These are phyloP conservation scores for Fistulifera pelliculosa DNA, from an alignment of 108 stramenopile genomes.

Conservation along the genomic window DNA sequence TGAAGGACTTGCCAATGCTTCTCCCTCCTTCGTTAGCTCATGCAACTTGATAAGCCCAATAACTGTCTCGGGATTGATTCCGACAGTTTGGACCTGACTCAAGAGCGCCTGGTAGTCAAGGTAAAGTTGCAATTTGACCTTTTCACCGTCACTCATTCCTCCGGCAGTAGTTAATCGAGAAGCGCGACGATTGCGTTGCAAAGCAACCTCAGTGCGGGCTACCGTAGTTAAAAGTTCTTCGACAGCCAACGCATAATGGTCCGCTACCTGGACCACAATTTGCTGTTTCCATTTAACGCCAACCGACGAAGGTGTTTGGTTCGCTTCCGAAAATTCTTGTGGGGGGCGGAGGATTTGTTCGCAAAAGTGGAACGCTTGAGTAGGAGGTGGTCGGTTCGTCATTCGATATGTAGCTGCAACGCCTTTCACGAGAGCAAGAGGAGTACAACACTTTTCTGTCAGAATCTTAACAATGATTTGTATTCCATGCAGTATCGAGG, in stretches of 20 bases:
- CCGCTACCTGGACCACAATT: constrained; percentile 46
- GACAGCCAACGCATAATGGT: constrained; percentile 59
- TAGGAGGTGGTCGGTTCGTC: constrained; percentile 85
- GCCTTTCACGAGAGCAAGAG: constrained; percentile 79
- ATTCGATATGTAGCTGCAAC: constrained; percentile 88
- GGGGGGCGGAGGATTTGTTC: constrained; percentile 65
- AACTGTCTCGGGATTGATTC: constrained; percentile 40
- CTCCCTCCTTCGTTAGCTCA: constrained; percentile 53
- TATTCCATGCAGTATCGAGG: constrained; percentile 65
- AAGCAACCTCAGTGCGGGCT: constrained; percentile 72
- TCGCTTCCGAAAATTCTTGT: constrained; percentile 56
- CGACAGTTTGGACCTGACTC: constrained; percentile 40
- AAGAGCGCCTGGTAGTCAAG: constrained; percentile 60
- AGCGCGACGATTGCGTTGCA: constrained; percentile 62
- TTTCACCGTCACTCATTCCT: constrained; percentile 86
- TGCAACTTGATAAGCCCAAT: constrained; percentile 52
- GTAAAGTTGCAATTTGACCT: constrained; percentile 77
- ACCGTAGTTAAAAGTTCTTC: constrained; percentile 78
- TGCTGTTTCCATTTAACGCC: constrained; percentile 57
- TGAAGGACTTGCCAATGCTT: constrained; percentile 5
- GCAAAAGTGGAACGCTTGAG: constrained; percentile 76
- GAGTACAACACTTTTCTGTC: constrained; percentile 57
- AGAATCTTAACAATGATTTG: constrained; percentile 62
- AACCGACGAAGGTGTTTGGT: constrained; percentile 65
- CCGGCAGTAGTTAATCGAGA: constrained; percentile 34